Conservation (phyloP, 176 grass and related monocot genomes). For the Oryza meridionalis region DNA sequence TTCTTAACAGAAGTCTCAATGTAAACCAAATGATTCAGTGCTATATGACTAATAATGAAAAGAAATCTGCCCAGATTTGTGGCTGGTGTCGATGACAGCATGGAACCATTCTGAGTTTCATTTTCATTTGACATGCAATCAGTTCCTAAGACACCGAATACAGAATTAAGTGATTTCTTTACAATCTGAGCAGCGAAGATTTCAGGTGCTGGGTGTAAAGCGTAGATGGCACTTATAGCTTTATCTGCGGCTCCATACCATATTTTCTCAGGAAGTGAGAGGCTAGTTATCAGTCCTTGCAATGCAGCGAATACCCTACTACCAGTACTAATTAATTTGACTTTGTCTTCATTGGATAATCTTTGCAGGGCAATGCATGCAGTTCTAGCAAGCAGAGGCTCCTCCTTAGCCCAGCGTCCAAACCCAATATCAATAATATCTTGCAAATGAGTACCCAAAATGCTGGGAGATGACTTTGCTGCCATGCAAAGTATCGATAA, state of each 20-base stretch:
- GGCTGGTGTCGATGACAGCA: constrained; percentile 54
- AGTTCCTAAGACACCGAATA: constrained; percentile 51
- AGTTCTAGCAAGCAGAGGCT: constrained; percentile 89
- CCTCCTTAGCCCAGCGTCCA: constrained; percentile 92
- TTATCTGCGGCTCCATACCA: constrained; percentile 90
- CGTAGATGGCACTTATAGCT: constrained; percentile 81
- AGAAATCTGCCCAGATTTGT: constrained; percentile 87
- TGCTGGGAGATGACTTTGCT: constrained; percentile 76
- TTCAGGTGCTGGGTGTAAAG: constrained; percentile 77
- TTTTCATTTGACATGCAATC: constrained; percentile 46
- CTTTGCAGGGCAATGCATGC: constrained; percentile 85
- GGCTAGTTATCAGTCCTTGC: constrained; percentile 66
- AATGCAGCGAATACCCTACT: constrained; percentile 71
- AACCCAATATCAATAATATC: constrained; percentile 99
- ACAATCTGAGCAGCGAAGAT: constrained; percentile 72
- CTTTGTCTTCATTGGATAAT: constrained; percentile 89
- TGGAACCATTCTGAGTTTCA: constrained; percentile 33
- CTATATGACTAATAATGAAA: constrained; percentile 84
- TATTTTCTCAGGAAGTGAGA: constrained; percentile 80
- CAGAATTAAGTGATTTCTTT: constrained; percentile 72
- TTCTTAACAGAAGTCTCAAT: constrained; percentile 82
- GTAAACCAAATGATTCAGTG: constrained; percentile 92
- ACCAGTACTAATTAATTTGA: constrained; percentile 61
- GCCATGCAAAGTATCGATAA: constrained; percentile 96
- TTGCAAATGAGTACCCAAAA: constrained; percentile 78